phyloP scores from a whole-genome alignment of 768 basidiomycete genomes.

The Galerina sulciceps region DNA sequence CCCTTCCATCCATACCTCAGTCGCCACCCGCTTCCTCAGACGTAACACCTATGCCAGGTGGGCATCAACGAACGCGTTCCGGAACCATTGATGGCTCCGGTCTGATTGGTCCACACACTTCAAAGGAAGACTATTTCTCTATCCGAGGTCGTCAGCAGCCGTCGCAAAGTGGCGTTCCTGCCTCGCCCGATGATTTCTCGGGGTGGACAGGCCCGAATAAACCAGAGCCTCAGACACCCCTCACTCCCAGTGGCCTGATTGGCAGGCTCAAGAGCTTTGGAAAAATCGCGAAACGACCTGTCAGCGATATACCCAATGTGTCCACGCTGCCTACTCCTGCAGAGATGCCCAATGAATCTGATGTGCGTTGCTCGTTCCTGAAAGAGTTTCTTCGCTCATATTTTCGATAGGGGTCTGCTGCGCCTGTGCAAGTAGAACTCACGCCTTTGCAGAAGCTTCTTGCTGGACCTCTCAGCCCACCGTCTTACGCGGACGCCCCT shows the following conservation, averaged over 20 bases:
- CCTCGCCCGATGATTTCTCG: constrained; percentile 55
- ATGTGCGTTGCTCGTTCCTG: constrained; percentile 25
- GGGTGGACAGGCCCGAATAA: constrained; percentile 40
- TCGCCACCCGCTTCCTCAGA: constrained; percentile 44
- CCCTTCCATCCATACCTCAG: constrained; percentile 44
- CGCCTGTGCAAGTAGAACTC: constrained; percentile 33
- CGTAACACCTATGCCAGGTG: constrained; percentile 22
- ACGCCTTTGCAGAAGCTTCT: constrained; percentile 61
- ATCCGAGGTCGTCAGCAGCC: constrained; percentile 49
- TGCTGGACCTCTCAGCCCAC: constrained; percentile 62
- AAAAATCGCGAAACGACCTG: constrained; percentile 43
- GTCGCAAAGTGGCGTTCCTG: constrained; percentile 37
- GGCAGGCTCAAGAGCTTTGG: constrained; percentile 80
- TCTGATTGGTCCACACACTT: background rate
- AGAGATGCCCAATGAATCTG: constrained; percentile 26
- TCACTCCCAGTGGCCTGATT: constrained; percentile 70
- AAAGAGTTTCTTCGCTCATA: background rate
- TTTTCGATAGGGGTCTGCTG: constrained; percentile 19
- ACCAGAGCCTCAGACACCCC: constrained; percentile 47
- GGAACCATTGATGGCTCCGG: constrained; percentile 44
- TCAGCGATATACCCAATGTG: constrained; percentile 35
- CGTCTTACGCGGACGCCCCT: constrained; percentile 75
- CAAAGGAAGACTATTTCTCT: constrained; percentile 58
- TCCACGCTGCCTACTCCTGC: constrained; percentile 30
- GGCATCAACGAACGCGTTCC: constrained; percentile 40